phyloP scores from a whole-genome alignment of 2,329 filamentous ascomycete genomes.

The Arachnopeziza araneosa region DNA sequence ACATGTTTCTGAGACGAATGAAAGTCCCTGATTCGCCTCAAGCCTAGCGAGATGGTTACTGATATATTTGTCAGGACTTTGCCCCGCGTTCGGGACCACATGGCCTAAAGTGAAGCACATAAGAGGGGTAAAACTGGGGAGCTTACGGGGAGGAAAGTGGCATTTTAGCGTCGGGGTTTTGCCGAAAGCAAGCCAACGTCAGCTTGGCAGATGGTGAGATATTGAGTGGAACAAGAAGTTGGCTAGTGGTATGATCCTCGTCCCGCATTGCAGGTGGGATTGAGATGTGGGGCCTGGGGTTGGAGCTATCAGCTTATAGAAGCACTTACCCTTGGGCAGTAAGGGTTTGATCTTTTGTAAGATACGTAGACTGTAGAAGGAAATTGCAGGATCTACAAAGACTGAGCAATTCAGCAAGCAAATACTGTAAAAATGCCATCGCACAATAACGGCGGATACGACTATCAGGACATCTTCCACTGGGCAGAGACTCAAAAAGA shows the following conservation, averaged over 20 bases:
- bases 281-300: background rate
- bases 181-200: background rate
- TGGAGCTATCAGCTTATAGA: background rate
- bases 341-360: background rate
- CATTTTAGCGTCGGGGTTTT: background rate
- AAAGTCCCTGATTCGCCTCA: background rate
- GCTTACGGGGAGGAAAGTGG: background rate
- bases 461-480: conserved; percentile 48
- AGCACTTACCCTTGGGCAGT: background rate
- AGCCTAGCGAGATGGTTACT: conserved; percentile 2
- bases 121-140: background rate
- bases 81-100: conserved; percentile 5
- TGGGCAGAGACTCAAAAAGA: conserved; percentile 58
- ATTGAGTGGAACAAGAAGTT: background rate
- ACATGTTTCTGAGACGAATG: background rate
- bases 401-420: background rate
- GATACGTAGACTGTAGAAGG: too few species aligned
- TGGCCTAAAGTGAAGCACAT: background rate
- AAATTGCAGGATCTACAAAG: background rate
- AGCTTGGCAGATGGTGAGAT: background rate
- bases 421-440: conserved; percentile 18
- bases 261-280: background rate
- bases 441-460: conserved; percentile 21
- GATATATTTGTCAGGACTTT: conserved; percentile 6
- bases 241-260: background rate